These are phyloP conservation scores for Powellomyces hirtus DNA, from an alignment of 192 early-diverging fungal species.

Conservation along the genomic window DNA sequence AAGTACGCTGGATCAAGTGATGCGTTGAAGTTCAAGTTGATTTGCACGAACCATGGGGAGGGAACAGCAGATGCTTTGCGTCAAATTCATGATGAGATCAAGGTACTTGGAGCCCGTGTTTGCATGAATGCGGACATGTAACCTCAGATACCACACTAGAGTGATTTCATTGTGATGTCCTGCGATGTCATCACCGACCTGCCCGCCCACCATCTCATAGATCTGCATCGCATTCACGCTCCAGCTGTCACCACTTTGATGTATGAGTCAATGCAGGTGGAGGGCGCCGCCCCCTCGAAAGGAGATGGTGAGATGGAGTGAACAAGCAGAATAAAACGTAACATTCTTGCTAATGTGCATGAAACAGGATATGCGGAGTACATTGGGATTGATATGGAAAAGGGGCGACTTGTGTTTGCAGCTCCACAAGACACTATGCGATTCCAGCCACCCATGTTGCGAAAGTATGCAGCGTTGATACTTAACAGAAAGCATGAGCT, in stretches of 20 bases:
- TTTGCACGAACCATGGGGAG: conserved; percentile 43
- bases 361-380: conserved; percentile 42
- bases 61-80: conserved; percentile 86
- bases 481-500: neutral
- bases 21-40: conserved; percentile 55
- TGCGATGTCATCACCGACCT: conserved; percentile 91
- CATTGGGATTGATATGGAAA: conserved; percentile 46
- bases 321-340: no score
- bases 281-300: conserved; percentile 53
- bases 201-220: conserved; percentile 77
- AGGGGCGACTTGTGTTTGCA: conserved; percentile 40
- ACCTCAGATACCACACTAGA: conserved; percentile 30
- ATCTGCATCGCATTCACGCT: conserved; percentile 74
- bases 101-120: conserved; percentile 41
- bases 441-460: conserved; percentile 60
- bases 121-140: neutral
- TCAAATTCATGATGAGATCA: conserved; percentile 77
- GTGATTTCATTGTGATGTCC: conserved; percentile 86
- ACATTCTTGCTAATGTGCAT: no score
- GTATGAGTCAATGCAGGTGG: conserved; percentile 74
- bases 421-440: conserved; percentile 51
- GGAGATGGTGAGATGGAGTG: no score
- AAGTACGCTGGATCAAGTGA: conserved; percentile 62
- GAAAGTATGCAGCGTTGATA: conserved; percentile 38
- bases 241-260: conserved; percentile 81